phyloP scores from a whole-genome alignment of 169 alveolate species.

The Cryptosporidium xiaoi region DNA sequence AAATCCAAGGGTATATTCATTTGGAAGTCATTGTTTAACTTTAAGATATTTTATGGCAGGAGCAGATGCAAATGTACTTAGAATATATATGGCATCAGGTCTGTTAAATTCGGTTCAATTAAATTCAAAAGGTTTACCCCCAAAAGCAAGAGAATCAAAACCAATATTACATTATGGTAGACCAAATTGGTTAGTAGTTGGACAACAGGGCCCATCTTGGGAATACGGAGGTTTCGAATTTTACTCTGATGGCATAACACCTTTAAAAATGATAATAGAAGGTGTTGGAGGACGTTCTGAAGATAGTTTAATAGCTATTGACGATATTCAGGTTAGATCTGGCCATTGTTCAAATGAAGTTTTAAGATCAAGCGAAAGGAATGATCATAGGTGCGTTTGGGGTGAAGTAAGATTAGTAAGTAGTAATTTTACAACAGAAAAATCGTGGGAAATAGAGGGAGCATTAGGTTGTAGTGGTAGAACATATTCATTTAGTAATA shows the following conservation, averaged over 20 bases:
- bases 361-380: constrained; percentile 53
- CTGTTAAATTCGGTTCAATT: constrained; percentile 48
- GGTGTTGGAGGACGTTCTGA: constrained; percentile 80
- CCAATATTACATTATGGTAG: constrained; percentile 76
- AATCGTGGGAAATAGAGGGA: constrained; percentile 81
- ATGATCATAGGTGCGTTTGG: constrained; percentile 75
- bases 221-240: constrained; percentile 78
- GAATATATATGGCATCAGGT: constrained; percentile 77
- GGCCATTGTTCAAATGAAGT: constrained; percentile 76
- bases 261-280: constrained; percentile 76
- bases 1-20: constrained; percentile 75
- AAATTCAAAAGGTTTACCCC: constrained; percentile 20
- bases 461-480: constrained; percentile 81
- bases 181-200: constrained; percentile 79
- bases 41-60: constrained; percentile 80
- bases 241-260: constrained; percentile 76
- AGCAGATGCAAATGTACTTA: constrained; percentile 78
- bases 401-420: constrained; percentile 81
- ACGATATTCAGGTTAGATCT: constrained; percentile 72
- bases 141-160: constrained; percentile 1
- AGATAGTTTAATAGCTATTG: constrained; percentile 79
- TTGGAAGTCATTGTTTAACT: constrained; percentile 77
- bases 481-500: constrained; percentile 76
- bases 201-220: constrained; percentile 81
- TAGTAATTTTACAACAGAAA: constrained; percentile 77